Percentiles rank a stretch among this genome's conserved stretches.
These are phyloP conservation scores for Microcyclosporella mali DNA, from an alignment of 2,329 filamentous ascomycete species.

Conservation along the genomic window DNA sequence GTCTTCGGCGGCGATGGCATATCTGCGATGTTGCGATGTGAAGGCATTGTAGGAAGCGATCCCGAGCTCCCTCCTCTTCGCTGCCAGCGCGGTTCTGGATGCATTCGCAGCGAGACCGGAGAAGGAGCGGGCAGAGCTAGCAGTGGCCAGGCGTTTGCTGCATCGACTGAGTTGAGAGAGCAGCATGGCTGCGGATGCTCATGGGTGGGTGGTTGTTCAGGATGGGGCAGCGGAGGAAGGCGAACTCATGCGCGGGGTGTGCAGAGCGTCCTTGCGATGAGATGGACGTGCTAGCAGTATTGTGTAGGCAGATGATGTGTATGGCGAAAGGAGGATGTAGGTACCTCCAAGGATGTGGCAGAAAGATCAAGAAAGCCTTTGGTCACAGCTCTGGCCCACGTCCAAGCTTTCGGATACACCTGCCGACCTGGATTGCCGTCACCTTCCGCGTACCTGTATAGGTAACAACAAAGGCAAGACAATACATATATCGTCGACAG, in stretches of 20 bases:
- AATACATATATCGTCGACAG: too few species aligned
- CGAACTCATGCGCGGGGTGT: slow-evolving; percentile 1
- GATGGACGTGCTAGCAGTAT: too few species aligned
- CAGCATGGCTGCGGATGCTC: slow-evolving; percentile 52
- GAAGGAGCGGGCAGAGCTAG: slow-evolving; percentile 45
- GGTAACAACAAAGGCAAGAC: too few species aligned
- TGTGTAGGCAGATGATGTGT: too few species aligned
- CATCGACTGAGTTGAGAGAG: slow-evolving; percentile 61
- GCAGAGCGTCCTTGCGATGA: not conserved
- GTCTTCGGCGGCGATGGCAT: slow-evolving; percentile 55
- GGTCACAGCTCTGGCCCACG: too few species aligned
- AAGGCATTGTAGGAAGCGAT: slow-evolving; percentile 38
- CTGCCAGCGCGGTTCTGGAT: slow-evolving; percentile 38
- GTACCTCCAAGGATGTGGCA: too few species aligned
- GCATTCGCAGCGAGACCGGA: slow-evolving; percentile 34
- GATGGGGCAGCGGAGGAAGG: not conserved
- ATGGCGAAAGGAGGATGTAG: too few species aligned
- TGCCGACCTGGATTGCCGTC: too few species aligned
- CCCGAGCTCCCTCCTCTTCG: slow-evolving; percentile 44
- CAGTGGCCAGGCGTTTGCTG: slow-evolving; percentile 57
- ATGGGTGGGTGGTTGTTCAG: slow-evolving; percentile 5
- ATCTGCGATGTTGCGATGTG: slow-evolving; percentile 45
- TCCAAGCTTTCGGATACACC: too few species aligned
- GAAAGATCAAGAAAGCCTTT: too few species aligned
- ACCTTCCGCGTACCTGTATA: too few species aligned